Evolutionary conservation across 768 basidiomycete genomes (phyloP), one percentile per base, ranked within the genome.

Genomic region (Pleurotus platypus): DNA sequence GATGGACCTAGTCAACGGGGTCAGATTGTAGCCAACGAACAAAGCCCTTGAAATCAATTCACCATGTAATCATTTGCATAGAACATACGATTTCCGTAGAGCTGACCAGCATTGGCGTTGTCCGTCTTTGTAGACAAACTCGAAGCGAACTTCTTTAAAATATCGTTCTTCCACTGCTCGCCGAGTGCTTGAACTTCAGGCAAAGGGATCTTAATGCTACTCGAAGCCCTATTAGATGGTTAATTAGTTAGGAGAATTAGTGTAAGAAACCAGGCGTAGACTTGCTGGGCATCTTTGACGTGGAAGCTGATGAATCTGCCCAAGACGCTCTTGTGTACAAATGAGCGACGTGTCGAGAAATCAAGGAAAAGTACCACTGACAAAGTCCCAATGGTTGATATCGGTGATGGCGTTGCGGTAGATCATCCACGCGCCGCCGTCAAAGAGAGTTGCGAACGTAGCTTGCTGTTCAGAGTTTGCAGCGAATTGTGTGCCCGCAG

Each of bases 51-150:
- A 0, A 49, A 15, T 56, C 72, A 9, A 55, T 35, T 35, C 11
- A 84, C 87, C 85, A 88, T 85, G 62, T 87, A 88, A 63, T 89
- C 87, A 59, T 81, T 84, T 42, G 75, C 74, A 63, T 76, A 86
- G 67, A 88, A 88, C 78, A 85, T 82, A 12, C 76, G 74, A 61
- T 86, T 87, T 1, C 87, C 86, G 1, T 58, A 35, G 9, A 87
- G 61, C 16, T 68, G 64, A 2, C 85, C 85, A 0, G 76, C 78
- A 61, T 87, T 88, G 9, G 82, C 85, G 60, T 70, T 73, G n/a
- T 68, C 64, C 2, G 69, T 64, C 20, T 67, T 67, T 40, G 59
- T 57, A 7, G 75, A 71, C 13, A 86, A 67, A 51, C 66, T 68
- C 7, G 64, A 66, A 5, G 73, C 70, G 30, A 80, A 79, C 6